Conservation (phyloP, 2,329 filamentous ascomycete genomes). For the Berkeleyomyces rouxiae region DNA sequence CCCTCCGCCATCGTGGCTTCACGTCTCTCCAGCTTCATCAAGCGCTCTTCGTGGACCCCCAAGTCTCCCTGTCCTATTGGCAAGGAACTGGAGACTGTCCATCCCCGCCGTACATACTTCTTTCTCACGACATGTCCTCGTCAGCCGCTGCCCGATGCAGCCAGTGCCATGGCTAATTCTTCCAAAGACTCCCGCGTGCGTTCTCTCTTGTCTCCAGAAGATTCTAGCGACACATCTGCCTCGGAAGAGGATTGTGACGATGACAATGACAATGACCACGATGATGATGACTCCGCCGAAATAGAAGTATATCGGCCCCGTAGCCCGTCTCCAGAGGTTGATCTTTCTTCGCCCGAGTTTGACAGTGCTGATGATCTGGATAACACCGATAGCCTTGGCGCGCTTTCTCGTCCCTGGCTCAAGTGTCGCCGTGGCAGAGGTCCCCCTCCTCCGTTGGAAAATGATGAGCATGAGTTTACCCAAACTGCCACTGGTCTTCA, state of each 20-base stretch:
- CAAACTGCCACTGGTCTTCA: constrained; percentile 80
- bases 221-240: constrained; percentile 51
- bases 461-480: constrained; percentile 91
- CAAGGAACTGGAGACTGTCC: constrained; percentile 82
- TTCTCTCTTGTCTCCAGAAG: constrained; percentile 66
- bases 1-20: constrained; percentile 91
- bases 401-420: constrained; percentile 29
- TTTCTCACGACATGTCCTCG: constrained; percentile 80
- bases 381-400: constrained; percentile 31
- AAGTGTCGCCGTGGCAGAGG: constrained; percentile 35
- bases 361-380: constrained; percentile 42
- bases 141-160: constrained; percentile 53
- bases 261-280: constrained; percentile 45
- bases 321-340: constrained; percentile 84
- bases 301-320: constrained; percentile 45
- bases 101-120: constrained; percentile 91
- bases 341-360: constrained; percentile 73
- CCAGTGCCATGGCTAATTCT: neutral
- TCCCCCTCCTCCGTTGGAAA: constrained; percentile 78
- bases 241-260: constrained; percentile 19
- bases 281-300: neutral
- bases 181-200: constrained; percentile 6
- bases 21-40: constrained; percentile 73
- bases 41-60: constrained; percentile 66
- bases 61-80: constrained; percentile 70